Evolutionary conservation across 2,329 filamentous ascomycete species (phyloP).

Genomic region (Aspergillus sergii): DNA sequence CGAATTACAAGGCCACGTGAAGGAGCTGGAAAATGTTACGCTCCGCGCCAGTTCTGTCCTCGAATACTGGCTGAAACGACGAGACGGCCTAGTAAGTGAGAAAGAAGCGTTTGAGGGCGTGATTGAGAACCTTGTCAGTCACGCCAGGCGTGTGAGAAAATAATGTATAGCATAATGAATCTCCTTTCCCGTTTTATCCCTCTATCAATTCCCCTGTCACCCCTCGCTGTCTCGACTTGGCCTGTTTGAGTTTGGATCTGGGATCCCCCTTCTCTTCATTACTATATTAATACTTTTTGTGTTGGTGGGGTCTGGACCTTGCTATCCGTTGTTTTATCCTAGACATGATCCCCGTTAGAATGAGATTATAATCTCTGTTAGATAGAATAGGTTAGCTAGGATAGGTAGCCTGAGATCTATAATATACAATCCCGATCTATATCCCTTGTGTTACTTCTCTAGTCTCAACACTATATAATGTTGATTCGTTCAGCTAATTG

Average conservation of each 20-base stretch:
- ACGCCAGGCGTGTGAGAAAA: constrained; percentile 82
- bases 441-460: not conserved
- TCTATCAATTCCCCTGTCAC: constrained; percentile 13
- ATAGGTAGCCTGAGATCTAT: not conserved
- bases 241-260: constrained; percentile 36
- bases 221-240: not conserved
- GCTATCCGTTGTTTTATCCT: not conserved
- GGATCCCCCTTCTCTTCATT: constrained; percentile 7
- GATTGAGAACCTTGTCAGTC: constrained; percentile 93
- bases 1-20: constrained; percentile 74
- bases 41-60: constrained; percentile 74
- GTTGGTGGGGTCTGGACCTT: constrained; percentile 11
- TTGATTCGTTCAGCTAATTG: not conserved
- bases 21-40: constrained; percentile 69
- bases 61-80: constrained; percentile 84
- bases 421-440: constrained; percentile 3
- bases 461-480: not conserved
- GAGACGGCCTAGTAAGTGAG: constrained; percentile 85
- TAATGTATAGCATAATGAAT: constrained; percentile 42
- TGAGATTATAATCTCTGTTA: not conserved
- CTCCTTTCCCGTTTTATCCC: constrained; percentile 15
- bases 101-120: constrained; percentile 94
- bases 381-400: constrained; percentile 4
- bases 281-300: constrained; percentile 10
- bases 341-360: not conserved